Base-by-base conservation (phyloP, 805 yeast species). In the Cyberlindnera xylosilytica region DNA sequence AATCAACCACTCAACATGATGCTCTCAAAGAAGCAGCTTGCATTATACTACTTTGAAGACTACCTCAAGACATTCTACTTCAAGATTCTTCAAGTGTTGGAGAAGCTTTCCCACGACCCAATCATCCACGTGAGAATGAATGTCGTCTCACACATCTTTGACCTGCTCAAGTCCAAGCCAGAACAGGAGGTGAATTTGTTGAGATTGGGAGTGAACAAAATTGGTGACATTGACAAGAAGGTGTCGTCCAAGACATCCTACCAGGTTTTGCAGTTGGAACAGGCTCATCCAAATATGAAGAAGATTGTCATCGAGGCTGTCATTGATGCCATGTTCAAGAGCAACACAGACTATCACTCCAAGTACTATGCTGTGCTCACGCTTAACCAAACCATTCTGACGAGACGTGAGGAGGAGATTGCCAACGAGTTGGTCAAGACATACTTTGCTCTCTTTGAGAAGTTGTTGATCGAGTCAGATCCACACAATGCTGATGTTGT, bases 241-340 rank as follows among this genome's bases (percentile, higher is more conserved):
- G 96, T 93, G 5, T 79, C 95, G 1, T 85, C 98, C 1, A 87
- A 87, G 58, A 79, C 95, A 1, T 89, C 97, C 5, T 87, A 78
- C 62, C 81, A 83, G 50, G 67, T 93, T 35, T 71, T 90, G 50
- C 83, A 83, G 54, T 66, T 89, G 32, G 86, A 93, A 62, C 95
- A 87, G 62, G 83, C 81, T 4, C 99, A 93, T 62, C 99, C 99
- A 16, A 93, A 93, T 38, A 93, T 93, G 98, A 91, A 89, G 63
- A 68, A 77, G 40, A 79, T 91, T 44, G 72, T 93, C 30, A 76
- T 83, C 31, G 87, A 87, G 48, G 71, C 93, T 5, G 83, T 91
- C 29, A 77, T 86, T 38, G 98, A 93, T 61, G 74, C 83, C 39
- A 70, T 88, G 24, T 83, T 87, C 64, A 79, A 86, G 56, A 77